A percentile compares a stretch with the other conserved stretches of the same genome.
Conservation (phyloP, 306 rosid genomes). For the Cajanus cajan region DNA sequence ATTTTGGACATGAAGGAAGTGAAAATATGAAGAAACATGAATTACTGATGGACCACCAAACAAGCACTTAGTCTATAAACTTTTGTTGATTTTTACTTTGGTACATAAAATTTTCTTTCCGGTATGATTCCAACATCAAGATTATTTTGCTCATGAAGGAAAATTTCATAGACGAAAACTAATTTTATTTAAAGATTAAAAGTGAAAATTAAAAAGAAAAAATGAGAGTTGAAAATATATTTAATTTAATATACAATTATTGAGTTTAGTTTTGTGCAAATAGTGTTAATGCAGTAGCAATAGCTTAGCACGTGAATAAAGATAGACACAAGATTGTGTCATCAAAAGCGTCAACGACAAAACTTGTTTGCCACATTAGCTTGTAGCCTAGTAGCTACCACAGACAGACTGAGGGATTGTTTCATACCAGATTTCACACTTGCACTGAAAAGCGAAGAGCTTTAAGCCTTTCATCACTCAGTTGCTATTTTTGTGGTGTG, state of each 20-base stretch:
- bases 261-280: neutral
- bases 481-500: neutral
- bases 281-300: neutral
- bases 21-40: too few species aligned
- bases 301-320: constrained; percentile 2
- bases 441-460: neutral
- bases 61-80: too few species aligned
- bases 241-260: neutral
- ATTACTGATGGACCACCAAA: too few species aligned
- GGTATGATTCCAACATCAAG: too few species aligned
- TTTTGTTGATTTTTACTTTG: too few species aligned
- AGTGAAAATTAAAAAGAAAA: too few species aligned
- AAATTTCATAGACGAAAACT: too few species aligned
- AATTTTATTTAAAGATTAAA: too few species aligned
- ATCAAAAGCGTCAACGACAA: constrained; percentile 1
- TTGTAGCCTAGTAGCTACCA: neutral
- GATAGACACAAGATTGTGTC: neutral
- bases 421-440: neutral
- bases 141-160: too few species aligned
- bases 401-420: neutral
- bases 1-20: too few species aligned
- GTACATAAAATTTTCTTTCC: too few species aligned
- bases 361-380: neutral
- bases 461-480: neutral
- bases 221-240: too few species aligned